Evolutionary conservation across 768 basidiomycete genomes (phyloP).

Genomic region (Suillus fuscotomentosus): DNA sequence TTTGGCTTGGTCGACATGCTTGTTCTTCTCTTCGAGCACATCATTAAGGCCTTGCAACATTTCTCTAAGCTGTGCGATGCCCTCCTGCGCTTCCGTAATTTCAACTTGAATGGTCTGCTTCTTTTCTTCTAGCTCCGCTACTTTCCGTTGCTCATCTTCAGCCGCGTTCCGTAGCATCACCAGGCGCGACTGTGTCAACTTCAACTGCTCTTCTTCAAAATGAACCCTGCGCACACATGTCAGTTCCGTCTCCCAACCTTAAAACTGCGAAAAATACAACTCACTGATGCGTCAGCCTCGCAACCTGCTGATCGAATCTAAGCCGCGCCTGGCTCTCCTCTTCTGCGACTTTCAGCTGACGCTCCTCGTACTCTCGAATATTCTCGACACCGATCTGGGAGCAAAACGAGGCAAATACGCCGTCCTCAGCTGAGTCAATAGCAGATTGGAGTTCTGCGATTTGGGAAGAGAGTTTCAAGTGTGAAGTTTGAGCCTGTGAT

Average conservation of each 20-base stretch:
- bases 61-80: constrained; percentile 55
- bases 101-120: constrained; percentile 56
- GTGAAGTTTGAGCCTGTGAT: constrained; percentile 51
- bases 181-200: constrained; percentile 62
- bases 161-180: constrained; percentile 50
- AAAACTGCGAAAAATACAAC: constrained; percentile 18
- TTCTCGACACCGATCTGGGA: constrained; percentile 69
- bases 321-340: constrained; percentile 84
- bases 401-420: constrained; percentile 78
- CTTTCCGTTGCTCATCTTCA: constrained; percentile 49
- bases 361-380: constrained; percentile 93
- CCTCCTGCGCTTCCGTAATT: constrained; percentile 54
- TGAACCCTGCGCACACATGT: constrained; percentile 49
- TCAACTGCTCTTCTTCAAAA: constrained; percentile 80
- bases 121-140: constrained; percentile 53
- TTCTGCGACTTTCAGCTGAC: constrained; percentile 84
- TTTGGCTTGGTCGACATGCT: constrained; percentile 74
- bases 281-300: constrained; percentile 82
- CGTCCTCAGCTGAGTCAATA: constrained; percentile 79
- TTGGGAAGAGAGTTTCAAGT: constrained; percentile 50
- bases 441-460: constrained; percentile 53
- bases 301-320: constrained; percentile 83
- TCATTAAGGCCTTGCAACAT: constrained; percentile 63
- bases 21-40: constrained; percentile 68
- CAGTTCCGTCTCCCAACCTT: not conserved